A percentile compares a stretch with the other conserved stretches of the same genome.
phyloP scores from a whole-genome alignment of 2,329 filamentous ascomycete species.

The Penicillium corylophilum region DNA sequence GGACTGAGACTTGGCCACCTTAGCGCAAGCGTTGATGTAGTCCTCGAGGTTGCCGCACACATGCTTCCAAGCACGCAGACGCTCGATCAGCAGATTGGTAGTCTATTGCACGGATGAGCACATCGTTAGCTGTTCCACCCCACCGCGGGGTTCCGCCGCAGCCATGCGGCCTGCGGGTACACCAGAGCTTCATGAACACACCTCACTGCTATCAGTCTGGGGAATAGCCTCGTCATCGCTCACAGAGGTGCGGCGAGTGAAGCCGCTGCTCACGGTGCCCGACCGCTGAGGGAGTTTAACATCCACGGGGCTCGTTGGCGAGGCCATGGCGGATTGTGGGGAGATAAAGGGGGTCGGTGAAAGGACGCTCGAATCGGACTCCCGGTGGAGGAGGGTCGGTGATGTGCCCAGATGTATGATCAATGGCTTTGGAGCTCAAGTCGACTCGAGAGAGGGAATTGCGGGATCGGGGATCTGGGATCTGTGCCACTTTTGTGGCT shows the following conservation, averaged over 20 bases:
- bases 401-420: background rate
- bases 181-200: constrained; percentile 19
- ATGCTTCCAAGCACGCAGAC: constrained; percentile 94
- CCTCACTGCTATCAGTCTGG: constrained; percentile 43
- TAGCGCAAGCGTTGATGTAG: constrained; percentile 81
- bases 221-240: constrained; percentile 45
- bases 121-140: constrained; percentile 1
- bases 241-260: constrained; percentile 34
- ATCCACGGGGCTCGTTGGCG: constrained; percentile 29
- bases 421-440: background rate
- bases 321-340: constrained; percentile 25
- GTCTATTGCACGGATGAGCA: constrained; percentile 50
- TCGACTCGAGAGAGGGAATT: background rate
- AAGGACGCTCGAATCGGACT: background rate
- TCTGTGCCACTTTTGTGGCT: constrained; percentile 13
- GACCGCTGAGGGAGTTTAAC: constrained; percentile 35
- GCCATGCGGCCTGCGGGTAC: background rate
- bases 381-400: background rate
- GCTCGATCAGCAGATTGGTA: constrained; percentile 77
- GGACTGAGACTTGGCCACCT: constrained; percentile 76
- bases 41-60: constrained; percentile 88
- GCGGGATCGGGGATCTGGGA: constrained; percentile 4
- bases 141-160: background rate
- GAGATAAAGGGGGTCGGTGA: background rate
- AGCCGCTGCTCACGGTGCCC: constrained; percentile 31